phyloP scores from a whole-genome alignment of 1,284 basidiomycete genomes.

The Tylopilus sp. region DNA sequence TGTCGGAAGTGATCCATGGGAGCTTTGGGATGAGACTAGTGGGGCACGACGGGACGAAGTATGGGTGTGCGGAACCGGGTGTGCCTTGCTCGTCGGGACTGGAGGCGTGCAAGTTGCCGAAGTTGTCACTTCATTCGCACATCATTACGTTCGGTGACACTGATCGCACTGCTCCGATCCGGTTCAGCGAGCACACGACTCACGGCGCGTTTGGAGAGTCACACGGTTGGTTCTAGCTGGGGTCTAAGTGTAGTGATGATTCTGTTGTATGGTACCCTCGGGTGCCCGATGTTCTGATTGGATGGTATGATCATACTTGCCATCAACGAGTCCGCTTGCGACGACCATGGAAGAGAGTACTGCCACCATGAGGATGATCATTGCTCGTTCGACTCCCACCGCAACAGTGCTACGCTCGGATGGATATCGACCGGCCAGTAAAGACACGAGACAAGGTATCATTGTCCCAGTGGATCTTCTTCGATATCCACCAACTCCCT shows the following conservation, averaged over 20 bases:
- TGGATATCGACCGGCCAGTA: background rate
- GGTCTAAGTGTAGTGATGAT: too few species aligned
- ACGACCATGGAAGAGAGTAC: too few species aligned
- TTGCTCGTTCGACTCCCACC: background rate
- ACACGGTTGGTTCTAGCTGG: constrained; percentile 6
- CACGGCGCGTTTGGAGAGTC: constrained; percentile 6
- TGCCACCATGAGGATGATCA: too few species aligned
- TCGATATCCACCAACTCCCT: constrained; percentile 71
- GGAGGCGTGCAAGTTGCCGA: constrained; percentile 1
- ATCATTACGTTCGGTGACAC: background rate
- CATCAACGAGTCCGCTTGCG: too few species aligned
- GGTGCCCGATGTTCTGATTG: too few species aligned
- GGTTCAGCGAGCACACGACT: background rate
- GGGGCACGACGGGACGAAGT: constrained; percentile 11
- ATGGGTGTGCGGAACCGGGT: constrained; percentile 3
- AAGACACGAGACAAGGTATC: constrained; percentile 17
- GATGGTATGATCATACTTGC: too few species aligned
- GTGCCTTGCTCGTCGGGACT: too few species aligned
- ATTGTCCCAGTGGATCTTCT: constrained; percentile 20
- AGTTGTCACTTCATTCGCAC: constrained; percentile 11
- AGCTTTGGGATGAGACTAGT: constrained; percentile 13
- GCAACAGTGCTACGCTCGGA: background rate
- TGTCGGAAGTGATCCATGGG: constrained; percentile 5
- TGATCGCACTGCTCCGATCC: background rate
- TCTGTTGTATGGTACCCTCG: too few species aligned